Conservation (phyloP, 495 filamentous ascomycete genomes). For the Penicillium robsamsonii region DNA sequence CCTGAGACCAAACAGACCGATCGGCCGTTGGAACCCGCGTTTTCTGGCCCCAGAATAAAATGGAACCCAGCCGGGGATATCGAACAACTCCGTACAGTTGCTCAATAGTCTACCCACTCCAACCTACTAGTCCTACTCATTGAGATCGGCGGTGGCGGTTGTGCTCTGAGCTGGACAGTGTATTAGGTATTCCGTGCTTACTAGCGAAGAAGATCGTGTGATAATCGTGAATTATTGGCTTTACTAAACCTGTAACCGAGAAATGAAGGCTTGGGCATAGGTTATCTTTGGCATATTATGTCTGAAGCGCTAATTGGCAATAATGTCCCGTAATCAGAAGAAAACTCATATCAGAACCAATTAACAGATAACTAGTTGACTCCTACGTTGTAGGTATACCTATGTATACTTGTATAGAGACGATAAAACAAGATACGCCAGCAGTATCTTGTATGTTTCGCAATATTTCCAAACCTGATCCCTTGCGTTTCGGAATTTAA, state of each 20-base stretch:
- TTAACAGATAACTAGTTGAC: not conserved
- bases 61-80: not conserved
- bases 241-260: not conserved
- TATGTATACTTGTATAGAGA: not conserved
- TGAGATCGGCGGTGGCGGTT: conserved; percentile 11
- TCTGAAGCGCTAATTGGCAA: not conserved
- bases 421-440: not conserved
- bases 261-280: not conserved
- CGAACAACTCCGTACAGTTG: not conserved
- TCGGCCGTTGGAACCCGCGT: not conserved
- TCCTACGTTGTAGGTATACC: too few species aligned
- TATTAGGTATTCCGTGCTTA: not conserved
- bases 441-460: not conserved
- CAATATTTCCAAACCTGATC: too few species aligned
- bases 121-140: not conserved
- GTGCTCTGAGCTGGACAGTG: not conserved
- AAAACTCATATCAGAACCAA: not conserved
- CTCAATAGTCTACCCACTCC: not conserved
- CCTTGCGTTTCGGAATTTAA: not conserved
- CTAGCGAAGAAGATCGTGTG: not conserved
- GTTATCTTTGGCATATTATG: not conserved
- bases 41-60: not conserved
- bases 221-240: not conserved
- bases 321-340: not conserved
- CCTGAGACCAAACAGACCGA: not conserved